These are phyloP conservation scores for Geotrichum macrosporum DNA, from an alignment of 1,139 yeast species.

Conservation along the genomic window DNA sequence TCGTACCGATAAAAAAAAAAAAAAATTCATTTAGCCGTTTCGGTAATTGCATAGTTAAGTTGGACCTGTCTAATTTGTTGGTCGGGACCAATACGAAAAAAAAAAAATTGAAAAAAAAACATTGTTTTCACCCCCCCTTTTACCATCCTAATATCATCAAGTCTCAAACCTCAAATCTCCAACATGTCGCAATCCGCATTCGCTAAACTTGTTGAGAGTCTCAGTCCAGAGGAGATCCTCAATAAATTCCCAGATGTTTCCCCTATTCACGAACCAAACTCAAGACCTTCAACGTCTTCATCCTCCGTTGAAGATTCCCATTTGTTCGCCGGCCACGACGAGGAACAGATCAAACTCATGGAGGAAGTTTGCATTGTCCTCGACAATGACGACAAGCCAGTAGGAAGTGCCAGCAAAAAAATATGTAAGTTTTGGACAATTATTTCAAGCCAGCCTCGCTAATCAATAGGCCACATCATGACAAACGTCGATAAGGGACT, in stretches of 20 bases:
- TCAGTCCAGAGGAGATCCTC: slow-evolving; percentile 49
- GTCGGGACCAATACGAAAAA: too few relatives aligned
- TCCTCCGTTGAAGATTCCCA: slow-evolving; percentile 27
- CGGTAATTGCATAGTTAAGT: too few relatives aligned
- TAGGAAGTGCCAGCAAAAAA: slow-evolving; percentile 93
- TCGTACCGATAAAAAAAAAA: too few relatives aligned
- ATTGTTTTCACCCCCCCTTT: not conserved
- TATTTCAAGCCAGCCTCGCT: too few relatives aligned
- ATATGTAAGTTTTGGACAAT: slow-evolving; percentile 55
- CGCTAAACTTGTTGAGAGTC: slow-evolving; percentile 51
- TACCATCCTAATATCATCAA: not conserved
- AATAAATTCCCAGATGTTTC: slow-evolving; percentile 52
- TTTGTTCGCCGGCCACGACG: slow-evolving; percentile 78
- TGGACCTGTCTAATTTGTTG: too few relatives aligned
- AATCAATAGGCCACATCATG: slow-evolving; percentile 60
- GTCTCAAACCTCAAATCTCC: slow-evolving; percentile 24
- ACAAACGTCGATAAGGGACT: slow-evolving; percentile 78
- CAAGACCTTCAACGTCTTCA: slow-evolving; percentile 17
- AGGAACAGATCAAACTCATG: slow-evolving; percentile 91
- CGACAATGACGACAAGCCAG: slow-evolving; percentile 78
- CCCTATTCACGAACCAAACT: slow-evolving; percentile 15
- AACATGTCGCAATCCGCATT: slow-evolving; percentile 35
- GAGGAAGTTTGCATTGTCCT: slow-evolving; percentile 93
- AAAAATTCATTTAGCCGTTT: too few relatives aligned
- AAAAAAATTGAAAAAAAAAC: too few relatives aligned